Percentiles rank a stretch among this genome's conserved stretches.
Evolutionary conservation across 805 yeast species (phyloP).

Genomic region (Kazachstania kunashirensis): DNA sequence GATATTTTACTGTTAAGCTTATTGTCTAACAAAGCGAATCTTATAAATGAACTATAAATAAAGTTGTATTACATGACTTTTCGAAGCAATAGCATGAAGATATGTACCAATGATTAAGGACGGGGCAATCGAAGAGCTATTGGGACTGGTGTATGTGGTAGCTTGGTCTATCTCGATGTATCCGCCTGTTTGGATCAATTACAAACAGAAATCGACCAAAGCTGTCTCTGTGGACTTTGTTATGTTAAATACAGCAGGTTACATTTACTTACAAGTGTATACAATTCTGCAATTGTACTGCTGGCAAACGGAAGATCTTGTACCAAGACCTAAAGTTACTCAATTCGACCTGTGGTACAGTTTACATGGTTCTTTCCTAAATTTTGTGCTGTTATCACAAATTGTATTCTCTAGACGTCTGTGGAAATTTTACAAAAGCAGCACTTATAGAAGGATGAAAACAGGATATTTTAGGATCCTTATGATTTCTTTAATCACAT

Average conservation of each 20-base stretch:
- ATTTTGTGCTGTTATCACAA: slow-evolving; percentile 35
- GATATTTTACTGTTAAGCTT: too few relatives aligned
- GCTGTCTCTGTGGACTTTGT: slow-evolving; percentile 43
- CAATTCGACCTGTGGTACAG: slow-evolving; percentile 39
- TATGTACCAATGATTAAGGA: too few relatives aligned
- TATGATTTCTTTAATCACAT: slow-evolving; percentile 10
- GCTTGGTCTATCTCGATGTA: slow-evolving; percentile 43
- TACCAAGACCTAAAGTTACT: slow-evolving; percentile 33
- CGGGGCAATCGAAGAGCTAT: slow-evolving; percentile 13
- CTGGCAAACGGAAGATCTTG: slow-evolving; percentile 7
- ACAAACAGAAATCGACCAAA: slow-evolving; percentile 34
- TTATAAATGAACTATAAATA: too few relatives aligned
- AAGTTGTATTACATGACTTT: too few relatives aligned
- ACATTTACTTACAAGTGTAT: slow-evolving; percentile 35
- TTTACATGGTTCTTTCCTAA: slow-evolving; percentile 37
- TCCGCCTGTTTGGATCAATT: slow-evolving; percentile 38
- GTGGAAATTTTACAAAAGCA: slow-evolving; percentile 29
- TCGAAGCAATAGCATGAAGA: too few relatives aligned
- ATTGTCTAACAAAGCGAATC: too few relatives aligned
- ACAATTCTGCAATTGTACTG: slow-evolving; percentile 35
- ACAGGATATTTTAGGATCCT: slow-evolving; percentile 17
- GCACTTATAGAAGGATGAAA: slow-evolving; percentile 16
- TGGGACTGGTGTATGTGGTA: slow-evolving; percentile 32
- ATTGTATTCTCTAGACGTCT: slow-evolving; percentile 27
- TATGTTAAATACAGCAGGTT: slow-evolving; percentile 39